Percentiles rank a stretch among this genome's conserved stretches.
Conservation (phyloP, 345 rosid genomes). For the Punica granatum region DNA sequence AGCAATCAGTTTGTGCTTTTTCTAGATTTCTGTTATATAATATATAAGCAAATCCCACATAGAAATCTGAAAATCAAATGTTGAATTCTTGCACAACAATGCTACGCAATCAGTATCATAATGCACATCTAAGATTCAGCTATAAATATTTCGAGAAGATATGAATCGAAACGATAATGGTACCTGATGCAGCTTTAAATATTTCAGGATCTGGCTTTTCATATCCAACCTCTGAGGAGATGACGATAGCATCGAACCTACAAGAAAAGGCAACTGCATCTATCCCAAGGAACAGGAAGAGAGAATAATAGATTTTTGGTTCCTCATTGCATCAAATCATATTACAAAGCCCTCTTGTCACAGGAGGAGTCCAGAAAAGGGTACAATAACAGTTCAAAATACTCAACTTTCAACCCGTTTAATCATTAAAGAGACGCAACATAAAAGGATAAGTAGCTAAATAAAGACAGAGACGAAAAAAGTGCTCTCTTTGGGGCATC, state of each 20-base stretch:
- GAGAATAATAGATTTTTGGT: background rate
- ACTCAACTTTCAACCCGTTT: background rate
- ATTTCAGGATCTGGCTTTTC: constrained; percentile 78
- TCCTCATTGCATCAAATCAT: background rate
- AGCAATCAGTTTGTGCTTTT: background rate
- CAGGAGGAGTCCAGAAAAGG: background rate
- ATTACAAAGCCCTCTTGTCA: background rate
- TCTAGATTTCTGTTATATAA: background rate
- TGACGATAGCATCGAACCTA: constrained; percentile 77
- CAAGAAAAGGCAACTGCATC: background rate
- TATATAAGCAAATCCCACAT: background rate
- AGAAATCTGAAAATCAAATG: background rate
- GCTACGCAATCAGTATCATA: background rate
- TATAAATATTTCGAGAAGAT: background rate
- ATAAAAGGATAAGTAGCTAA: background rate
- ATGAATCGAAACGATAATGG: background rate
- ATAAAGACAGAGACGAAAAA: background rate
- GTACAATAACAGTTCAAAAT: background rate
- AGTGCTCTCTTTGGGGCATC: background rate
- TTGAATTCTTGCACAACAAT: background rate
- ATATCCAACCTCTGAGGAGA: constrained; percentile 78
- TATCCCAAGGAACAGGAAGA: too few species aligned
- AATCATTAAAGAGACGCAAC: background rate
- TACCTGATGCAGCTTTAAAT: constrained; percentile 74
- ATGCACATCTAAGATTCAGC: background rate